Percentiles rank a stretch among this genome's conserved stretches.
Conservation (phyloP, 352 stramenopile species). For the Pythium rhizo-oryzae region DNA sequence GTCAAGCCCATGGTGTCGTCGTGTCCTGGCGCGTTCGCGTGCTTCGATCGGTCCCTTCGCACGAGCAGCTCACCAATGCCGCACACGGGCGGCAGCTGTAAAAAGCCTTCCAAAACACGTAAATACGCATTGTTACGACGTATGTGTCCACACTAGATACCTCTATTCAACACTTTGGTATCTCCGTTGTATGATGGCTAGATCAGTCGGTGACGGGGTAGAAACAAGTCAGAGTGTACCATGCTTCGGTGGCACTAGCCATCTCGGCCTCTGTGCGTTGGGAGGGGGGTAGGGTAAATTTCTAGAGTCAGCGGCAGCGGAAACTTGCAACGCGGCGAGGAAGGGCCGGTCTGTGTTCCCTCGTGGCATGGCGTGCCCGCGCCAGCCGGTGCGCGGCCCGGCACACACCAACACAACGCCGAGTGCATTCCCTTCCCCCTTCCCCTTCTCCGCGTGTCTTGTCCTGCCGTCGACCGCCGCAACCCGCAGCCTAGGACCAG, state of each 20-base stretch:
- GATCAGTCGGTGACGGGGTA: neutral
- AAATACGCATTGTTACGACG: conserved; percentile 4
- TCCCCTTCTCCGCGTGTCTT: conserved; percentile 1
- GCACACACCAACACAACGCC: neutral
- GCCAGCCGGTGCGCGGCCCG: too few species aligned
- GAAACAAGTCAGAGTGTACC: conserved; percentile 1
- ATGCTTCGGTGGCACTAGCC: neutral
- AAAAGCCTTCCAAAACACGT: neutral
- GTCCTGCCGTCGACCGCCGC: neutral
- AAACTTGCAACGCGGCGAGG: too few species aligned
- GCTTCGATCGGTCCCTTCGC: conserved; percentile 1
- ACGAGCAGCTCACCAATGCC: conserved; percentile 15
- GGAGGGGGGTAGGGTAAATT: neutral
- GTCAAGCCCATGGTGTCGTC: conserved; percentile 63
- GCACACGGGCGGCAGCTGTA: conserved; percentile 1
- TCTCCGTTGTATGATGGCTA: neutral
- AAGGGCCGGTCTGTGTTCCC: too few species aligned
- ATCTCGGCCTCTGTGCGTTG: too few species aligned
- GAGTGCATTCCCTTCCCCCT: neutral
- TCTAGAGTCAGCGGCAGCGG: neutral
- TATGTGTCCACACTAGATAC: neutral
- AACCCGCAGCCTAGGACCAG: neutral
- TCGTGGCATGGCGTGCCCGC: too few species aligned
- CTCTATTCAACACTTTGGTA: neutral
- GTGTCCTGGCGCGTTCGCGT: conserved; percentile 17